These are phyloP conservation scores for Brassica incana DNA, from an alignment of 345 rosid species.

Conservation along the genomic window DNA sequence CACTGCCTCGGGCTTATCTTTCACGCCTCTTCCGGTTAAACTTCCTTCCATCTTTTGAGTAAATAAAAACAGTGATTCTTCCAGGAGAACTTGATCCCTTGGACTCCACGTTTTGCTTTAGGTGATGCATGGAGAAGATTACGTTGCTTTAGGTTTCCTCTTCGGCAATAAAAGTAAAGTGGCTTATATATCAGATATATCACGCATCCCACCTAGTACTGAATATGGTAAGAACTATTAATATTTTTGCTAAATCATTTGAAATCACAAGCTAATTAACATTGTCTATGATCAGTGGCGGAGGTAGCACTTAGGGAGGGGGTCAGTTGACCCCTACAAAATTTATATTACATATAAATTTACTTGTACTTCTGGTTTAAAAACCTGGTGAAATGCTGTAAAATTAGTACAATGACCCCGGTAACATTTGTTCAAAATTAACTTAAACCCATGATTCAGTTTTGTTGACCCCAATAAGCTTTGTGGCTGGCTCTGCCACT, in stretches of 20 bases:
- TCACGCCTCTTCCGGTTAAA: slow-evolving; percentile 81
- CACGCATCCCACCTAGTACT: slow-evolving; percentile 74
- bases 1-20: slow-evolving; percentile 71
- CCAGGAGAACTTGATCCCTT: slow-evolving; percentile 1
- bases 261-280: background rate
- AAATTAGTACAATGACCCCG: too few species aligned
- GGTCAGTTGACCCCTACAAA: too few species aligned
- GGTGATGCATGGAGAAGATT: slow-evolving; percentile 99
- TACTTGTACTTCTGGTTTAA: too few species aligned
- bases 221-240: slow-evolving; percentile 59
- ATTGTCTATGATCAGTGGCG: background rate
- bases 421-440: too few species aligned
- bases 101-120: slow-evolving; percentile 33
- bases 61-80: background rate
- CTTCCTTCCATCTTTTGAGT: background rate
- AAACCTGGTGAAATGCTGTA: too few species aligned
- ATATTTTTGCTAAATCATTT: background rate
- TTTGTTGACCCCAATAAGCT: too few species aligned
- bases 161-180: slow-evolving; percentile 76
- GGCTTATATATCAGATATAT: slow-evolving; percentile 94
- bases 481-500: too few species aligned
- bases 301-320: too few species aligned
- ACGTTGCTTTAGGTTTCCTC: slow-evolving; percentile 82
- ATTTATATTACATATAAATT: too few species aligned
- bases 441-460: too few species aligned